Conservation (phyloP, 169 alveolate genomes). For the Cryptosporidium xiaoi region DNA sequence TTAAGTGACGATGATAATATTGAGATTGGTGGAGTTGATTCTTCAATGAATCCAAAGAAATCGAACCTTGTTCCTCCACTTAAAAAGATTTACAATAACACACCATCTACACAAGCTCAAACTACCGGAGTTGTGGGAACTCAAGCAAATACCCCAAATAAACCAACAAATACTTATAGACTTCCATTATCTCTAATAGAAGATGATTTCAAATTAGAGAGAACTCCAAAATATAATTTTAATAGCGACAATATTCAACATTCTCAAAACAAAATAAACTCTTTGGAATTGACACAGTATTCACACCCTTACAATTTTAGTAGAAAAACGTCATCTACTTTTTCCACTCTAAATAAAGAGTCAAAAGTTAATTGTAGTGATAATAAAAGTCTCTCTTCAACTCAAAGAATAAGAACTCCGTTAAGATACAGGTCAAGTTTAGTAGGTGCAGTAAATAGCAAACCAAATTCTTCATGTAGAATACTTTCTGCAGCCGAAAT, state of each 20-base stretch:
- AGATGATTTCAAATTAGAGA: conserved; percentile 19
- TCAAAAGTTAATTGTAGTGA: not conserved
- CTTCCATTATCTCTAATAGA: conserved; percentile 56
- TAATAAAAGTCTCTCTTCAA: not conserved
- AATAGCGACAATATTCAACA: conserved; percentile 11
- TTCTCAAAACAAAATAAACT: conserved; percentile 1
- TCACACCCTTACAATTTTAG: conserved; percentile 56
- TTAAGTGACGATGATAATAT: conserved; percentile 46
- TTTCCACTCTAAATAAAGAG: conserved; percentile 11
- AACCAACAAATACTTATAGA: conserved; percentile 35
- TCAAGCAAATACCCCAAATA: conserved; percentile 27
- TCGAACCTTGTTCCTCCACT: conserved; percentile 24
- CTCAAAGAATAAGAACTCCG: conserved; percentile 55
- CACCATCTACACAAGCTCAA: conserved; percentile 39
- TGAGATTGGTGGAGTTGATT: not conserved
- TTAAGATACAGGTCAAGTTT: conserved; percentile 62
- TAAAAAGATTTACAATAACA: conserved; percentile 7
- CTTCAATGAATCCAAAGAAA: conserved; percentile 1
- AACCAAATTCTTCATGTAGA: conserved; percentile 39
- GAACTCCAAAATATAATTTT: conserved; percentile 2
- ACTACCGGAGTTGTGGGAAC: conserved; percentile 30
- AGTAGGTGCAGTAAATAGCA: conserved; percentile 33
- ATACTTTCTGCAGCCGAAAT: conserved; percentile 73
- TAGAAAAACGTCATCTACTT: not conserved
- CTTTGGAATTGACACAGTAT: conserved; percentile 29